phyloP scores from a whole-genome alignment of 805 yeast genomes.

The Candida maesae region DNA sequence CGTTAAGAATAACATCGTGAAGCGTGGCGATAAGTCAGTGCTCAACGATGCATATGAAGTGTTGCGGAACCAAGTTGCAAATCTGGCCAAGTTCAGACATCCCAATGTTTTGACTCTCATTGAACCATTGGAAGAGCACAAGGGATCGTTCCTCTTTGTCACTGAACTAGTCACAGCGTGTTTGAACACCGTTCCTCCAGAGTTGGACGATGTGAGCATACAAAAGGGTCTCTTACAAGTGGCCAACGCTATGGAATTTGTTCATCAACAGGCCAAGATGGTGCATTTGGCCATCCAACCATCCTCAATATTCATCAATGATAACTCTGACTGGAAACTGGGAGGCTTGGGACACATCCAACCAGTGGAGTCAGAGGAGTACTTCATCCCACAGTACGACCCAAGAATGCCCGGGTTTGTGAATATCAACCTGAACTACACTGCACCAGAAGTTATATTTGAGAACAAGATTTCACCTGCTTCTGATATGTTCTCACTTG shows the following conservation, averaged over 20 bases:
- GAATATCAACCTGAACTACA: conserved; percentile 64
- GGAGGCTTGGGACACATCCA: conserved; percentile 65
- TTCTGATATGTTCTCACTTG: conserved; percentile 83
- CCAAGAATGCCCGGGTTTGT: conserved; percentile 72
- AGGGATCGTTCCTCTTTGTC: conserved; percentile 72
- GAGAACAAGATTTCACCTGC: conserved; percentile 60
- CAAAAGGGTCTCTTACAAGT: conserved; percentile 82
- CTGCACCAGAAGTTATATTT: conserved; percentile 80
- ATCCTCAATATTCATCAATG: conserved; percentile 67
- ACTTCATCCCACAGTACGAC: conserved; percentile 65
- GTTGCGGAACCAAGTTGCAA: conserved; percentile 62
- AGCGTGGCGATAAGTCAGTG: conserved; percentile 44
- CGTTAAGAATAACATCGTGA: conserved; percentile 44
- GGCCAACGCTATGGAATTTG: conserved; percentile 72
- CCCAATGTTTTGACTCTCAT: conserved; percentile 80
- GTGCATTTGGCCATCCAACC: conserved; percentile 83
- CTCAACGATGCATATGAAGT: conserved; percentile 62
- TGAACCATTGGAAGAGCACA: conserved; percentile 88
- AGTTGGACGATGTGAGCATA: conserved; percentile 65
- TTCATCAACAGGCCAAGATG: conserved; percentile 71
- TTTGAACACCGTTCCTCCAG: conserved; percentile 41
- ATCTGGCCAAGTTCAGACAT: conserved; percentile 79
- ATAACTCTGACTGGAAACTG: conserved; percentile 91
- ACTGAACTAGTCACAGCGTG: conserved; percentile 71
- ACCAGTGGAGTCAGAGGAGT: conserved; percentile 50